A percentile compares a stretch with the other conserved stretches of the same genome.
These are phyloP conservation scores for Naganishia randhawae DNA, from an alignment of 768 basidiomycete genomes.

Conservation along the genomic window DNA sequence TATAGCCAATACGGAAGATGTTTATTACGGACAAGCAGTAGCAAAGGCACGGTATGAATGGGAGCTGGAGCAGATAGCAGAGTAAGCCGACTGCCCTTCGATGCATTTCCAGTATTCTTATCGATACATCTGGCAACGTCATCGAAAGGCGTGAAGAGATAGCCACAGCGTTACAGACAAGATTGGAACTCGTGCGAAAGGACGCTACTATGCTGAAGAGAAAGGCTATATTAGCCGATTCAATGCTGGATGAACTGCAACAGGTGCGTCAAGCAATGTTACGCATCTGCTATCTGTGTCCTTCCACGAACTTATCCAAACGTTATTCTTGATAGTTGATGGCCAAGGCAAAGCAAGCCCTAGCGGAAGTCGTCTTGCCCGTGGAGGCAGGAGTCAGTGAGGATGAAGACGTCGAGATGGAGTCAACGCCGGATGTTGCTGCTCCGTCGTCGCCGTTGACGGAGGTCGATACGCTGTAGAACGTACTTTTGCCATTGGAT, in stretches of 20 bases:
- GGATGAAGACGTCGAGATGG: conserved; percentile 10
- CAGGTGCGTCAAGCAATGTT: not conserved
- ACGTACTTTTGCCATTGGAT: too few relatives aligned
- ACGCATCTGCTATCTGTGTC: too few relatives aligned
- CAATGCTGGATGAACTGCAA: not conserved
- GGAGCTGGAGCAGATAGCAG: conserved; percentile 4
- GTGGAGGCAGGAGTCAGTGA: not conserved
- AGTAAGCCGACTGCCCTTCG: not conserved
- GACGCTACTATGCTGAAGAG: conserved; percentile 11
- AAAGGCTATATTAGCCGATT: conserved; percentile 11
- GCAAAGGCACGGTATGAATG: conserved; percentile 8
- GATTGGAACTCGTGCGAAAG: not conserved
- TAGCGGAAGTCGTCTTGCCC: conserved; percentile 1
- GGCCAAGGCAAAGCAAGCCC: not conserved
- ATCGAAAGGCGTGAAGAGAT: conserved; percentile 10
- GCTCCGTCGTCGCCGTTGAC: not conserved
- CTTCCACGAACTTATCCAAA: not conserved
- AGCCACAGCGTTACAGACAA: not conserved
- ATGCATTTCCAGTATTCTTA: not conserved
- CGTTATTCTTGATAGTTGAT: not conserved
- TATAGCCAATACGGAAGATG: conserved; percentile 5
- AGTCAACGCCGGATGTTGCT: not conserved
- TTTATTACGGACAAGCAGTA: not conserved
- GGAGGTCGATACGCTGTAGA: too few relatives aligned
- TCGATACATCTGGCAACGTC: not conserved